phyloP scores from a whole-genome alignment of 441 rosid species.

The Syzygium syzygioides region DNA sequence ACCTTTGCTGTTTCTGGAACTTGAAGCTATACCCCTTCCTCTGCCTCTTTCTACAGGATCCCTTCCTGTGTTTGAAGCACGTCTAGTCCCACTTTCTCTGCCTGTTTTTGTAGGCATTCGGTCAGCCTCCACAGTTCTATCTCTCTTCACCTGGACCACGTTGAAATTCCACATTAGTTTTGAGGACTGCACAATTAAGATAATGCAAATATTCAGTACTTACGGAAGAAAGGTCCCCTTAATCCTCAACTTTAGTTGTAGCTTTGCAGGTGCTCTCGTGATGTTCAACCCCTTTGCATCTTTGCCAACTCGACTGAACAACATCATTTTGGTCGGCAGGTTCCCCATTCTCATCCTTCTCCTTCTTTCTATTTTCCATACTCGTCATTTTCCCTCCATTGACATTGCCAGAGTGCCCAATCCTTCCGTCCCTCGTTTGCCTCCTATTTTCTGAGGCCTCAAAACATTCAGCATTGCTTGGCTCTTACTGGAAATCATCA shows the following conservation, averaged over 20 bases:
- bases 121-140: background rate
- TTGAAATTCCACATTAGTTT: background rate
- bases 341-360: background rate
- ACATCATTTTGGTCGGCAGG: background rate
- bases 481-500: background rate
- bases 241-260: background rate
- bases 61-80: fast-evolving
- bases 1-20: background rate
- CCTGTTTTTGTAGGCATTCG: background rate
- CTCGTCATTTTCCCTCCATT: background rate
- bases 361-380: background rate
- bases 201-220: background rate
- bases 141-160: background rate
- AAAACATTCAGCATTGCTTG: background rate
- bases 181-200: background rate
- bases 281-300: background rate
- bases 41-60: background rate
- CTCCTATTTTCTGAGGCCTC: background rate
- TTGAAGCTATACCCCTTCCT: background rate
- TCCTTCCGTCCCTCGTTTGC: background rate
- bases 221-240: background rate
- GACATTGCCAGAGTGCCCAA: background rate
- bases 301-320: background rate
- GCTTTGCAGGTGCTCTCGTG: background rate
- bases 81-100: background rate